Conservation (phyloP, 2,329 filamentous ascomycete genomes). For the Neopestalotiopsis sp. region DNA sequence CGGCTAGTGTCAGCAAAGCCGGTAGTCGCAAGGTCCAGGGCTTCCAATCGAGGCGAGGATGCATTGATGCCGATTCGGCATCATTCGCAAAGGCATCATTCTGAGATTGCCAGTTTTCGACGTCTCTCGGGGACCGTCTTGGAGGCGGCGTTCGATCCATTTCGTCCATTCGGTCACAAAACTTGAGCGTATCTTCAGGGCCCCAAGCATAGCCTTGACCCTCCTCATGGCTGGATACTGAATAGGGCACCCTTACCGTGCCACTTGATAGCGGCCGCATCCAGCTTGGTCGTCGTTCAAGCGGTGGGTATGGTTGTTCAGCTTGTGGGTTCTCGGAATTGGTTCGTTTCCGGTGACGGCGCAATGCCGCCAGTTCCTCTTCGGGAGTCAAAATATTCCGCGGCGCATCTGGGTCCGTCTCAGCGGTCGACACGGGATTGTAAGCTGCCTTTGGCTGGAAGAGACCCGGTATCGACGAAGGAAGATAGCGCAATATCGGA, state of each 20-base stretch:
- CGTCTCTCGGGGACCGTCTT: constrained; percentile 29
- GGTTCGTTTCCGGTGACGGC: constrained; percentile 15
- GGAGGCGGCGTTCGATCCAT: background rate
- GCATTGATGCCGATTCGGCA: constrained; percentile 42
- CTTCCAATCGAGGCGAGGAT: constrained; percentile 68
- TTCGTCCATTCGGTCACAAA: constrained; percentile 14
- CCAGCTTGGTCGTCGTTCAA: constrained; percentile 8
- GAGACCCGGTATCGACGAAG: constrained; percentile 26
- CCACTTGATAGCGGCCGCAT: constrained; percentile 13
- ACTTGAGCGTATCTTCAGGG: constrained; percentile 7
- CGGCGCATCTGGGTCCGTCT: background rate
- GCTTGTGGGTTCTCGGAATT: background rate
- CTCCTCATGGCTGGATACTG: background rate
- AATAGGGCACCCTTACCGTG: constrained; percentile 3
- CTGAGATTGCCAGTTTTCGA: constrained; percentile 37
- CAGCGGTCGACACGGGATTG: background rate
- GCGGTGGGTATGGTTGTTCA: background rate
- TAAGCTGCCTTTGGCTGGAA: constrained; percentile 22
- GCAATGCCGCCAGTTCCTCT: constrained; percentile 17
- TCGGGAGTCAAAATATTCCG: constrained; percentile 11
- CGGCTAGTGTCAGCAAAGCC: constrained; percentile 65
- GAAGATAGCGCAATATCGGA: constrained; percentile 26
- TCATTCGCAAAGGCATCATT: constrained; percentile 27
- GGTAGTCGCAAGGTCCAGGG: constrained; percentile 73
- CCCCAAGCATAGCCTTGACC: background rate